These are phyloP conservation scores for Neurospora tetrasperma DNA, from an alignment of 495 filamentous ascomycete species.

Conservation along the genomic window DNA sequence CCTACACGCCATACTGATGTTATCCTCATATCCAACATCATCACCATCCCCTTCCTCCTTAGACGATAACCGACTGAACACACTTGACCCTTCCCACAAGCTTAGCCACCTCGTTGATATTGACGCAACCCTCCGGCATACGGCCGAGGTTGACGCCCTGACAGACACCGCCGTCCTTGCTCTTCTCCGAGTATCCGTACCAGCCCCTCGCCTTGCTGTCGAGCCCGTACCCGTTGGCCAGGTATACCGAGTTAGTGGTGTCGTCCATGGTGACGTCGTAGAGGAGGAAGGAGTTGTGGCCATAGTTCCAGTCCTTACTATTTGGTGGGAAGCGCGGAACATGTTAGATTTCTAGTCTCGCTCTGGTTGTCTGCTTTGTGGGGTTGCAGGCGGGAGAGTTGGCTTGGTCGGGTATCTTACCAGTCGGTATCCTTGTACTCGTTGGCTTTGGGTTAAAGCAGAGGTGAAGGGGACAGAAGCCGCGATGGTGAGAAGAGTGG, in stretches of 20 bases:
- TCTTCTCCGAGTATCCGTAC: background rate
- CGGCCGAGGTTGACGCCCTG: background rate
- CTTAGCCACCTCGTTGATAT: background rate
- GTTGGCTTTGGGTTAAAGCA: background rate
- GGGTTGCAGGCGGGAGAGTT: background rate
- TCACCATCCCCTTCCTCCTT: background rate
- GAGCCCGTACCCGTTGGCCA: background rate
- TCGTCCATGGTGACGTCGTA: background rate
- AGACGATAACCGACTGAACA: background rate
- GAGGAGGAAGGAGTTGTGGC: background rate
- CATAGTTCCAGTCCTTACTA: background rate
- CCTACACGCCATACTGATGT: background rate
- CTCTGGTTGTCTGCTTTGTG: background rate
- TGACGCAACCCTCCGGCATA: background rate
- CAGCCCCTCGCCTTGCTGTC: background rate
- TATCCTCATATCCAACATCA: background rate
- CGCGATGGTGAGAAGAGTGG: background rate
- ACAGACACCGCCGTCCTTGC: background rate
- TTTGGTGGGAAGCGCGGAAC: background rate
- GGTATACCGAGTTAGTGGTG: background rate
- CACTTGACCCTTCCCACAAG: background rate
- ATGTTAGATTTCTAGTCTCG: background rate
- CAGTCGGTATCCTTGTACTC: background rate
- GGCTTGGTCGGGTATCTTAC: background rate
- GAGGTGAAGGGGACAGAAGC: background rate